Base-by-base conservation (phyloP, 1,284 basidiomycete genomes). In the Athelia psychrophila region DNA sequence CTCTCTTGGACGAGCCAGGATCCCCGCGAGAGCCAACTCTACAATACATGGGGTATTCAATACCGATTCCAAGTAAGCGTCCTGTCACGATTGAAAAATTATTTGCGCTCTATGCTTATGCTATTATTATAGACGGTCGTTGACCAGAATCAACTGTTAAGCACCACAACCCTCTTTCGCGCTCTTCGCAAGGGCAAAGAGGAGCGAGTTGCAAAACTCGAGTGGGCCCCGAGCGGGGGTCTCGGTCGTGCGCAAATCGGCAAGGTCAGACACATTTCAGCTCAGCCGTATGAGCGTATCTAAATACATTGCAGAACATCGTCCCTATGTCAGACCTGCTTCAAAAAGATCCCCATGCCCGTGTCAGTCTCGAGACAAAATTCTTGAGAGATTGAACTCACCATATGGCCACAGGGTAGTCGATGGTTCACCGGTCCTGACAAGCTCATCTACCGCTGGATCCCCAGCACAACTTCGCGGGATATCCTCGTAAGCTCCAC, bases 1-100 rank as follows among this genome's bases (percentile, higher is more conserved):
- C 79, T 91, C 65, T 89, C 84, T 52, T 92, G 89, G 89, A 91
- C 90, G 46, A 89, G 86, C 69, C 82, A 86, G 62, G 89, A 92
- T 69, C 86, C 87, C 60, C 84, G 87, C 50, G 84, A 91, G 67
- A 91, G 90, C 60, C 75, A 81, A 54, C 78, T 93, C 56, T 92
- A 91, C 72, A 88, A 87, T 63, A 79, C 81, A 35, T 89, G 81
- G 79, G 89, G 88, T 54, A 76, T 88, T 51, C 73, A 88, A 58
- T 93, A 92, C 71, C 86, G 88, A 61, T 91, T 92, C 72, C 79
- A 85, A 67, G 88, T 88, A 62, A 52, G 51, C 24, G 40, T 53
- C 56, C 55, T 49, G 47, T 54, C 53, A n/a, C 49, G 51, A 50
- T 53, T 56, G 44, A 48, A 22, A 8, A 18, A 22, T 42, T 22